Base-by-base conservation (phyloP, 2,329 filamentous ascomycete genomes). In the Ceratocystis ficicola region DNA sequence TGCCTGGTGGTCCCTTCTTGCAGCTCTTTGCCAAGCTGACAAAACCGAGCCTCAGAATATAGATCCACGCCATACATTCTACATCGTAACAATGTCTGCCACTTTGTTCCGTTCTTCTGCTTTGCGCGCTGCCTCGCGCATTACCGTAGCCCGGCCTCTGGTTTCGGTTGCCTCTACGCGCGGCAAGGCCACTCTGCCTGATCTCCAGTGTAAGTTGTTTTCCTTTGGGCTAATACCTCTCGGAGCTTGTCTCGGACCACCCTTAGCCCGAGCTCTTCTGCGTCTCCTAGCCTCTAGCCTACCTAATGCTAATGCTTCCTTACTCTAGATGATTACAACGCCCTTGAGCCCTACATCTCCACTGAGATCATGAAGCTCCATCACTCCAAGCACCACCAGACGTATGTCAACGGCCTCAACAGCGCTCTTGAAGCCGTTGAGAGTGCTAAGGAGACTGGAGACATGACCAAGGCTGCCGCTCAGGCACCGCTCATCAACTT, bases 321-420 rank as follows among this genome's bases (percentile, higher is more conserved):
- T 44, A 17, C 17, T 57, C 22, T 70, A 96, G 93, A 97, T 75
- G 94, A 96, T 82, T 99, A 96, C 77, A 90, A 88, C 74, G 94
- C 92, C 64, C 90, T 99, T 72, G 94, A 99, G 80, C 84, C 84
- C 63, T 74, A 81, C 73, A 85, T 96, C 79, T 92, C 88, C 62
- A 88, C 88, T 75, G 85, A 94, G 78, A 96, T 96, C 80, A 96
- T 96, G 92, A 89, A 95, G 80, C 84, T 95, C 59, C 92, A 96
- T 82, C 89, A 96, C 84, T 86, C 84, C 79, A 93, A 91, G 78
- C 91, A 96, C 82, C 92, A 96, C 81, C 86, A 93, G 77, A 92
- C 91, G 73, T 96, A 96, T 76, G 90, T 96, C 72, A 94, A 86
- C 77, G 88, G 87, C 75, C 89, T 89, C 80, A 96, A 96, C 80